Evolutionary conservation across 106 monocot genomes (phyloP), one percentile per base, ranked within the genome.

Genomic region (Dactylorhiza incarnata): DNA sequence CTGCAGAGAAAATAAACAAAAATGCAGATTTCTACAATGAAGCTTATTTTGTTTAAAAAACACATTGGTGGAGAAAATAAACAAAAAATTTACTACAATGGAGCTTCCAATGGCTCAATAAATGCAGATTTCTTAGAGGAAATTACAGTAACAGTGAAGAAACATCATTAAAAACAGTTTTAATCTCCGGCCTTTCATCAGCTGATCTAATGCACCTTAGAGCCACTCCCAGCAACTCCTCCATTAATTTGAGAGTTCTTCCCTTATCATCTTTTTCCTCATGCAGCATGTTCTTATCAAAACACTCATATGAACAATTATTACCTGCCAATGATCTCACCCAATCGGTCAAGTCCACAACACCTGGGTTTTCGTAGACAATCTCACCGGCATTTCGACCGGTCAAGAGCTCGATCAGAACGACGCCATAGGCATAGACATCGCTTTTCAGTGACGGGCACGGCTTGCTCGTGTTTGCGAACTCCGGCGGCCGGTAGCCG

Each of bases 271-370:
- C 24, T 23, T 7, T 3, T 65, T 46, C 76, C 37, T 37, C 37
- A 1, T 43, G 71, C 76, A 22, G 61, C 22, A 88, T 78, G 3
- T 69, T 23, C 84, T 53, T 79, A 72, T 94, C 94, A 45, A 88
- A 94, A 78, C 90, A 88, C 74, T 94, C 94, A 24, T 72, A 77
- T 3, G 85, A 50, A 2, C 91, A 79, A 47, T 77, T 70, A 29
- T 91, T 88, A 5, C 47, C 59, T 0, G 83, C 88, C 69, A 88
- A 58, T 25, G 86, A 73, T 76, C 75, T 88, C 24, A 87, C 94
- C 94, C 94, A 94, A 63, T 94, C 91, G 9, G 85, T 94, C 45
- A 94, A 65, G 63, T 94, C 94, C 3, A 94, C 88, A 3, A 88
- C 73, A 15, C 90, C 90, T 26, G 84, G 86, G 59, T 88, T 84